Evolutionary conservation across 2,329 filamentous ascomycete species (phyloP).

Genomic region (Chrysosporium keratinophilum): DNA sequence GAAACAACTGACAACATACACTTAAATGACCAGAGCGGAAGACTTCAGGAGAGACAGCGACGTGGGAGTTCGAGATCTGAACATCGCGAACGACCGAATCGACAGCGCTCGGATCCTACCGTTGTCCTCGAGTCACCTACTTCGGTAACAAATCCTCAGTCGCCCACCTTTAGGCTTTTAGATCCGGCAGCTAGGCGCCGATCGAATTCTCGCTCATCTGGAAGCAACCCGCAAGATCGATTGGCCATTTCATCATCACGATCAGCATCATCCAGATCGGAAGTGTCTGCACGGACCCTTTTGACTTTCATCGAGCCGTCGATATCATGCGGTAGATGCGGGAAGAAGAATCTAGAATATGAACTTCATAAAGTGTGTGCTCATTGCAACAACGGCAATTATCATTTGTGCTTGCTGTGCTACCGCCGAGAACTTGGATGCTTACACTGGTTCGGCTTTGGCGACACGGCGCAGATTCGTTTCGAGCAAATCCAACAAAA

Average conservation of each 20-base stretch:
- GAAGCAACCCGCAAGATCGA: background rate
- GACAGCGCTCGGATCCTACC: background rate
- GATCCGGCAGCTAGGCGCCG: background rate
- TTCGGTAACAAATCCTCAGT: background rate
- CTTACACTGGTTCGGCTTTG: conserved; percentile 80
- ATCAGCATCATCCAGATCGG: conserved; percentile 26
- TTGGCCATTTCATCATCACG: conserved; percentile 21
- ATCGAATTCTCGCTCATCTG: background rate
- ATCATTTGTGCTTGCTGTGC: conserved; percentile 70
- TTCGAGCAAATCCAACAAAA: conserved; percentile 49
- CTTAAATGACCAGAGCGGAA: background rate
- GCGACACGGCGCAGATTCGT: conserved; percentile 55
- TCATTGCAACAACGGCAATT: conserved; percentile 58
- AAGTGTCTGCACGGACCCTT: conserved; percentile 19
- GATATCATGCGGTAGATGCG: conserved; percentile 62
- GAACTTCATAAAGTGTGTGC: conserved; percentile 75
- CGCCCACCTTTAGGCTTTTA: background rate
- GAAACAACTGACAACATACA: background rate
- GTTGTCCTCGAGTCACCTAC: background rate
- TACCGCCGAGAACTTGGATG: conserved; percentile 71
- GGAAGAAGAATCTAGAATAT: conserved; percentile 65
- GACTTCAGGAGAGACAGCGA: background rate
- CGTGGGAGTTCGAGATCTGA: conserved; percentile 7
- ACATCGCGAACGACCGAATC: background rate
- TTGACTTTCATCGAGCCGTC: conserved; percentile 56